A percentile compares a stretch with the other conserved stretches of the same genome.
These are phyloP conservation scores for Anthracocystis setariae DNA, from an alignment of 1,284 basidiomycete genomes.

Conservation along the genomic window DNA sequence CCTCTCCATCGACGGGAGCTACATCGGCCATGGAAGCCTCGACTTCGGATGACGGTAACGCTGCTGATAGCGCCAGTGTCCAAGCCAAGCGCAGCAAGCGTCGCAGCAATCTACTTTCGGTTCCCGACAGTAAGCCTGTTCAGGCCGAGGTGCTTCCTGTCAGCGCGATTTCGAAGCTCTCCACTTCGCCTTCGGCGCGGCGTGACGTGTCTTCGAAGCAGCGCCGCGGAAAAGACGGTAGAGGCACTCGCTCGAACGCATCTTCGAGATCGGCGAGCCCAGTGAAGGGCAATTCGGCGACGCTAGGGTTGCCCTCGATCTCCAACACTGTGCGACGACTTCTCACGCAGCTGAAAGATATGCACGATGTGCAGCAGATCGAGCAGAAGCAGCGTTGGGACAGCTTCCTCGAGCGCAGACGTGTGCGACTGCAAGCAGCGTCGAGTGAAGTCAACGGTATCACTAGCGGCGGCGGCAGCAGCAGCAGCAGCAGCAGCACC, in stretches of 20 bases:
- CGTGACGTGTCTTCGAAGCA: slow-evolving; percentile 13
- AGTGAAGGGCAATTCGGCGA: slow-evolving; percentile 13
- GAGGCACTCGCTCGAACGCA: slow-evolving; percentile 27
- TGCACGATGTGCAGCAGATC: slow-evolving; percentile 84
- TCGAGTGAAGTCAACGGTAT: slow-evolving; percentile 14
- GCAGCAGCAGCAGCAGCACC: slow-evolving; percentile 4
- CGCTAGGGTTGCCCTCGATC: slow-evolving; percentile 61
- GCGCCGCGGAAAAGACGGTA: not conserved
- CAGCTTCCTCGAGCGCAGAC: slow-evolving; percentile 77
- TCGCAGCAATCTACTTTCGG: slow-evolving; percentile 37
- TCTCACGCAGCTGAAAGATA: slow-evolving; percentile 81
- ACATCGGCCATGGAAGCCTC: slow-evolving; percentile 19
- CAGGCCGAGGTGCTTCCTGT: slow-evolving; percentile 50
- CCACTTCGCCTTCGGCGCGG: slow-evolving; percentile 18
- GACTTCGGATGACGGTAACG: slow-evolving; percentile 16
- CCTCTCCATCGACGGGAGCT: slow-evolving; percentile 16
- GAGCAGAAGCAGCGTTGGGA: slow-evolving; percentile 86
- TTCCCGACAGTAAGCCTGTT: slow-evolving; percentile 67
- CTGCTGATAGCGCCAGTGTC: slow-evolving; percentile 17
- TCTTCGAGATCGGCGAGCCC: slow-evolving; percentile 47
- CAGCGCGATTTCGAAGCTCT: slow-evolving; percentile 46
- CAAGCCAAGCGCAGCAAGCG: slow-evolving; percentile 28
- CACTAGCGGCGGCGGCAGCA: slow-evolving; percentile 10
- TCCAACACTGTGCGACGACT: slow-evolving; percentile 80
- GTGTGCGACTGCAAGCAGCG: slow-evolving; percentile 67